Conservation (phyloP, 108 stramenopile species). For the Parmales sp. region DNA sequence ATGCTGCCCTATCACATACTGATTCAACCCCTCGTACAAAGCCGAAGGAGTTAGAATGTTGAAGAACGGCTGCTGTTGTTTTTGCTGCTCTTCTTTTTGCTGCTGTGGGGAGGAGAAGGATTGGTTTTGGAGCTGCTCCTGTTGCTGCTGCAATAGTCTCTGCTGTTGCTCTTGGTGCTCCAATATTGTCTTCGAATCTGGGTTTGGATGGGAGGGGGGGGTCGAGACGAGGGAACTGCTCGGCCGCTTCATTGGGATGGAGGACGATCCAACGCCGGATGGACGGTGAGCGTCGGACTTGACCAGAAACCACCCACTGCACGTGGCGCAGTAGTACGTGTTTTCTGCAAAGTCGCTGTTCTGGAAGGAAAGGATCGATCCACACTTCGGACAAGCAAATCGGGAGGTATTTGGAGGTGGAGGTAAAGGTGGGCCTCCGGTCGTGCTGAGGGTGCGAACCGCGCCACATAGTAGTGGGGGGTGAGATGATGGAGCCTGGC, state of each 20-base stretch:
- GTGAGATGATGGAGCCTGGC: too few species aligned
- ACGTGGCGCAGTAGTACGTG: slow-evolving; percentile 73
- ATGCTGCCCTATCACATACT: slow-evolving; percentile 91
- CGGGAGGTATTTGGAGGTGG: too few species aligned
- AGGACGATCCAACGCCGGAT: neutral
- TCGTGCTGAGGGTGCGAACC: too few species aligned
- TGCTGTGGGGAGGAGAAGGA: too few species aligned
- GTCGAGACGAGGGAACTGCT: neutral
- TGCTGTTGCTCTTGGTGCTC: too few species aligned
- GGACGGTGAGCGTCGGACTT: neutral
- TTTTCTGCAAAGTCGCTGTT: slow-evolving; percentile 24
- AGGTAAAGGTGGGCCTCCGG: too few species aligned
- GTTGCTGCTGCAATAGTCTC: slow-evolving; percentile 1
- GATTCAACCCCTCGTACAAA: slow-evolving; percentile 72
- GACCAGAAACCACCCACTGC: slow-evolving; percentile 70
- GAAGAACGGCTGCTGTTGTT: slow-evolving; percentile 11
- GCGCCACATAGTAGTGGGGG: too few species aligned
- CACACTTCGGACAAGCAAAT: neutral
- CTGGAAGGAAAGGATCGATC: neutral
- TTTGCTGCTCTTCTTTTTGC: neutral
- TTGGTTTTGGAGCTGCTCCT: neutral
- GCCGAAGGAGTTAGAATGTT: slow-evolving; percentile 63
- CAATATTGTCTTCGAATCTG: too few species aligned
- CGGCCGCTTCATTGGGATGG: neutral
- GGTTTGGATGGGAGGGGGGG: too few species aligned